Percentiles rank a stretch among this genome's conserved stretches.
phyloP scores from a whole-genome alignment of 192 early-diverging fungal genomes.

The Powellomyces hirtus region DNA sequence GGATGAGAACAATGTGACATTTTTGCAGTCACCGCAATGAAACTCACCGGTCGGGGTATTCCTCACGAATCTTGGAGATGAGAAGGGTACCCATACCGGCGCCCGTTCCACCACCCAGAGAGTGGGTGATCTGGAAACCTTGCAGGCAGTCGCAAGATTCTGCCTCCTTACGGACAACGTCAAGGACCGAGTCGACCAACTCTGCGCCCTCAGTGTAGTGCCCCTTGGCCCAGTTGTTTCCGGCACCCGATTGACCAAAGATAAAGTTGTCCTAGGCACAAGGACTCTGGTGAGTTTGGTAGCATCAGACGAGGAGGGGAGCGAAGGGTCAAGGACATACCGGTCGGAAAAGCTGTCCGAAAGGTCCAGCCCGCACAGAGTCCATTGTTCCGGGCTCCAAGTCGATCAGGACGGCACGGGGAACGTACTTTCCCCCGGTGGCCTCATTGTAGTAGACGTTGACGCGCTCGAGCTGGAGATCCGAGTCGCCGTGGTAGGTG shows the following conservation, averaged over 20 bases:
- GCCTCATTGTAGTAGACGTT: slow-evolving; percentile 99
- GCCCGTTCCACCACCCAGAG: slow-evolving; percentile 96
- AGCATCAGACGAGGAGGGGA: no score
- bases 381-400: slow-evolving; percentile 96
- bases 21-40: not conserved
- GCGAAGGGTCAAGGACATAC: slow-evolving; percentile 57
- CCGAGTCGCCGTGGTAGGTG: slow-evolving; percentile 79
- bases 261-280: slow-evolving; percentile 82
- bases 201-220: slow-evolving; percentile 99
- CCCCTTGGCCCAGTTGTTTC: slow-evolving; percentile 99
- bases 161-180: slow-evolving; percentile 94
- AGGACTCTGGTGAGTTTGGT: no score
- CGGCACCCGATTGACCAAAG: slow-evolving; percentile 92
- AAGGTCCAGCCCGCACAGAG: slow-evolving; percentile 75
- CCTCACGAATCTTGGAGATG: slow-evolving; percentile 97
- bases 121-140: slow-evolving; percentile 98
- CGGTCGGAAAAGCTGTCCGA: slow-evolving; percentile 90
- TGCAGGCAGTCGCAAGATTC: slow-evolving; percentile 95
- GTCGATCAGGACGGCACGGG: slow-evolving; percentile 90
- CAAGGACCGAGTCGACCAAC: slow-evolving; percentile 91
- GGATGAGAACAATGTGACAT: not conserved
- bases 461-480: slow-evolving; percentile 92
- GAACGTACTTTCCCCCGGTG: slow-evolving; percentile 57
- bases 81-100: slow-evolving; percentile 95
- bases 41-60: slow-evolving; percentile 87